A percentile compares a stretch with the other conserved stretches of the same genome.
Conservation (phyloP, 2,329 filamentous ascomycete genomes). For the Trichoderma sp. region DNA sequence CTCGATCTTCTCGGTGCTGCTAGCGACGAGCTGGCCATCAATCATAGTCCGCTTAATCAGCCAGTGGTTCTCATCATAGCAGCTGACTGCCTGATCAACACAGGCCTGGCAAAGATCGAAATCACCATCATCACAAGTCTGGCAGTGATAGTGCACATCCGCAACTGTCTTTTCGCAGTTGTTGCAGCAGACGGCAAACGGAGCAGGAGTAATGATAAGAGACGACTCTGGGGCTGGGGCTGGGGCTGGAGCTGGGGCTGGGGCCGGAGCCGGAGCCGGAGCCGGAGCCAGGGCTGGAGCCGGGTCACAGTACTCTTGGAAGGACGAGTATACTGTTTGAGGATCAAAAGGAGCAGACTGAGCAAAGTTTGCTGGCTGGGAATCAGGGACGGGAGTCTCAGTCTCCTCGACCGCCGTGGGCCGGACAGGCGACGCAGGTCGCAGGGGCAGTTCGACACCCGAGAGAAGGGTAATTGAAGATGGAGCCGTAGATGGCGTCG, state of each 20-base stretch:
- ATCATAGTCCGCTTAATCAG: constrained; percentile 86
- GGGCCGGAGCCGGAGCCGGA: too few species aligned
- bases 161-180: constrained; percentile 77
- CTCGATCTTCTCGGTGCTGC: constrained; percentile 78
- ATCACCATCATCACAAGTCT: constrained; percentile 88
- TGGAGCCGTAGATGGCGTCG: background rate
- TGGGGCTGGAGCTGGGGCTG: background rate
- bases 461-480: constrained; percentile 14
- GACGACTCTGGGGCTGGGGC: background rate
- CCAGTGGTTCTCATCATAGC: constrained; percentile 81
- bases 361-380: constrained; percentile 24
- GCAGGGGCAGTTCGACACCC: constrained; percentile 16
- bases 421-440: background rate
- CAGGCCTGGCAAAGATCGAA: constrained; percentile 89
- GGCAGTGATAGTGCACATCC: constrained; percentile 90
- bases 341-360: constrained; percentile 2
- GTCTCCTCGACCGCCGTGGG: constrained; percentile 11
- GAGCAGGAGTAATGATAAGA: constrained; percentile 27
- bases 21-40: constrained; percentile 77
- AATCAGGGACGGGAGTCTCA: background rate
- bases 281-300: too few species aligned
- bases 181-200: constrained; percentile 92
- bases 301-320: constrained; percentile 6
- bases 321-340: constrained; percentile 12
- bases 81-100: constrained; percentile 73